Percentiles rank a stretch among this genome's conserved stretches.
Evolutionary conservation across 176 grass and related monocot genomes (phyloP).

Genomic region (Olyra latifolia): DNA sequence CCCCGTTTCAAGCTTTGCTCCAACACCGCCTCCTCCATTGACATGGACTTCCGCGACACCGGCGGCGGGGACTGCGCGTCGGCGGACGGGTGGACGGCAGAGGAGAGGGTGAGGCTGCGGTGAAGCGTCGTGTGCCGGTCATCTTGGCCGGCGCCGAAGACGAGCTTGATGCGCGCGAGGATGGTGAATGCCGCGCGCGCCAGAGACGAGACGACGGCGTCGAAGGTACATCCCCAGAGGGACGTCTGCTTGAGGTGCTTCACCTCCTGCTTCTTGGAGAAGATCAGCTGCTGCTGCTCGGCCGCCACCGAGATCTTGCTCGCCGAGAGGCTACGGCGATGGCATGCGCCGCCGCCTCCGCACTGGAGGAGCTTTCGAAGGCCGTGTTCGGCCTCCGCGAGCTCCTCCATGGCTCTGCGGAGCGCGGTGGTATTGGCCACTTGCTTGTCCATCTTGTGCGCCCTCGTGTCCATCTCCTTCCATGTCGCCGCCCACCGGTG

Average conservation of each 20-base stretch:
- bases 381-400: slow-evolving; percentile 59
- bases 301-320: slow-evolving; percentile 62
- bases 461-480: slow-evolving; percentile 76
- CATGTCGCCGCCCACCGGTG: slow-evolving; percentile 59
- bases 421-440: slow-evolving; percentile 50
- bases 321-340: slow-evolving; percentile 36
- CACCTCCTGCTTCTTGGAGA: slow-evolving; percentile 80
- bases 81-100: slow-evolving; percentile 60
- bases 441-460: slow-evolving; percentile 62
- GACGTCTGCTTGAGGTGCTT: slow-evolving; percentile 79
- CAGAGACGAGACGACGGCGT: slow-evolving; percentile 57
- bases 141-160: slow-evolving; percentile 49
- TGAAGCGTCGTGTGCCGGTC: slow-evolving; percentile 39
- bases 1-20: slow-evolving; percentile 8
- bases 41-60: slow-evolving; percentile 43
- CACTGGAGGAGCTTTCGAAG: slow-evolving; percentile 63
- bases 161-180: slow-evolving; percentile 67
- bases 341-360: slow-evolving; percentile 7
- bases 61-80: slow-evolving; percentile 31
- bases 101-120: slow-evolving; percentile 53
- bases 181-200: slow-evolving; percentile 57
- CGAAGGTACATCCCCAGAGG: slow-evolving; percentile 67
- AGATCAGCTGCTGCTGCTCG: slow-evolving; percentile 78
- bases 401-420: slow-evolving; percentile 69
- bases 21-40: slow-evolving; percentile 27